Evolutionary conservation across 2,329 filamentous ascomycete genomes (phyloP).

Genomic region (Arachnopeziza araneosa): DNA sequence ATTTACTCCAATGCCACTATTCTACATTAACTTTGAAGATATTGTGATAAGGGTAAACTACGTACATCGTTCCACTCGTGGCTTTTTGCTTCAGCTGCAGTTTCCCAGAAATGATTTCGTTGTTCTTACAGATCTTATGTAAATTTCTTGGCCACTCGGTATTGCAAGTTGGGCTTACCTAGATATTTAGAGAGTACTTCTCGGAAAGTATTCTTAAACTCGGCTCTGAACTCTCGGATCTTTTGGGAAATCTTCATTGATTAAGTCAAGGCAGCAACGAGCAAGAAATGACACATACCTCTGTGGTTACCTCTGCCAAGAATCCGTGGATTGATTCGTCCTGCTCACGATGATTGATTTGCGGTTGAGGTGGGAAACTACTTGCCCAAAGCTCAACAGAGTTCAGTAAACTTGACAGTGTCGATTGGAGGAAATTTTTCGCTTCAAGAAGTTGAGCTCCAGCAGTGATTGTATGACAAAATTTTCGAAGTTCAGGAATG

Average conservation of each 20-base stretch:
- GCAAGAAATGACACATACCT: conserved; percentile 13
- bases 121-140: conserved; percentile 8
- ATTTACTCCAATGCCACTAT: conserved; percentile 20
- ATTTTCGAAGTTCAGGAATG: conserved; percentile 31
- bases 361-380: conserved; percentile 4
- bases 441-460: conserved; percentile 30
- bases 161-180: conserved; percentile 7
- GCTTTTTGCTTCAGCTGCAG: conserved; percentile 6
- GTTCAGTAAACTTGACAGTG: conserved; percentile 25
- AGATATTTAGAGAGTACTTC: conserved; percentile 11
- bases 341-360: conserved; percentile 11
- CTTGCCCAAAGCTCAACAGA: conserved; percentile 28
- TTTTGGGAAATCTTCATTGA: conserved; percentile 4
- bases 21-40: conserved; percentile 5
- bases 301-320: conserved; percentile 1
- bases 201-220: conserved; percentile 10
- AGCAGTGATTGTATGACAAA: conserved; percentile 32
- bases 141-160: background rate
- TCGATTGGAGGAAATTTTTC: conserved; percentile 27
- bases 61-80: conserved; percentile 11
- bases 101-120: conserved; percentile 13
- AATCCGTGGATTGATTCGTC: conserved; percentile 13
- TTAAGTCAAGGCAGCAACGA: conserved; percentile 3
- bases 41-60: conserved; percentile 5
- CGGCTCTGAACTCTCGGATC: conserved; percentile 1